These are phyloP conservation scores for Suillus tomentosus DNA, from an alignment of 768 basidiomycete species.

Conservation along the genomic window DNA sequence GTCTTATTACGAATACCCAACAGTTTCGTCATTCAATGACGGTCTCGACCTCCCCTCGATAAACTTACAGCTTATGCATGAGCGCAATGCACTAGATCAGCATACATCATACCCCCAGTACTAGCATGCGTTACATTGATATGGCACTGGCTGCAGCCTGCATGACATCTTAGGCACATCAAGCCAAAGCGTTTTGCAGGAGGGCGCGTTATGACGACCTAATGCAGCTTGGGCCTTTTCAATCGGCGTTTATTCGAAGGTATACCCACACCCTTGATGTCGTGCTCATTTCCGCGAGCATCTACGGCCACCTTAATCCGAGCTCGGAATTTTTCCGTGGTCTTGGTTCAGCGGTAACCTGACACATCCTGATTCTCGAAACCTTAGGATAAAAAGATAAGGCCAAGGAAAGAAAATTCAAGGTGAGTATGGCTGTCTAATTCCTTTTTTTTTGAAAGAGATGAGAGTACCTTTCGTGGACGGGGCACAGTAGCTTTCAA, in stretches of 20 bases:
- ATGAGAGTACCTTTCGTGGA: neutral
- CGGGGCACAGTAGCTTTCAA: neutral
- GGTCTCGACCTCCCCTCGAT: neutral
- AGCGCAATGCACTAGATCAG: neutral
- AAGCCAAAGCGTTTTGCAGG: neutral
- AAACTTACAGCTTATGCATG: neutral
- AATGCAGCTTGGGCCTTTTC: slow-evolving; percentile 12
- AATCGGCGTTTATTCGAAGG: slow-evolving; percentile 8
- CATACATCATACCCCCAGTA: neutral
- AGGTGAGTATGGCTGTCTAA: neutral
- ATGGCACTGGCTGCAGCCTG: neutral
- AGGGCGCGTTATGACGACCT: slow-evolving; percentile 2
- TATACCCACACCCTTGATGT: slow-evolving; percentile 3
- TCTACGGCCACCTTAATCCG: slow-evolving; percentile 4
- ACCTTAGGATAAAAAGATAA: slow-evolving; percentile 1
- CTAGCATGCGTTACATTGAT: neutral
- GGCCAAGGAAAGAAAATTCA: slow-evolving; percentile 3
- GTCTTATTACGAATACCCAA: neutral
- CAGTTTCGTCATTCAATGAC: neutral
- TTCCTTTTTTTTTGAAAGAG: neutral
- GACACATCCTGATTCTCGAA: slow-evolving; percentile 2
- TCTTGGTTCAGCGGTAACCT: neutral
- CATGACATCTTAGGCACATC: slow-evolving; percentile 1
- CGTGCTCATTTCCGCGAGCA: slow-evolving; percentile 2
- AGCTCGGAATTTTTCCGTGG: neutral